A percentile compares a stretch with the other conserved stretches of the same genome.
phyloP scores from a whole-genome alignment of 805 yeast species.

The Henningerozyma blattae region DNA sequence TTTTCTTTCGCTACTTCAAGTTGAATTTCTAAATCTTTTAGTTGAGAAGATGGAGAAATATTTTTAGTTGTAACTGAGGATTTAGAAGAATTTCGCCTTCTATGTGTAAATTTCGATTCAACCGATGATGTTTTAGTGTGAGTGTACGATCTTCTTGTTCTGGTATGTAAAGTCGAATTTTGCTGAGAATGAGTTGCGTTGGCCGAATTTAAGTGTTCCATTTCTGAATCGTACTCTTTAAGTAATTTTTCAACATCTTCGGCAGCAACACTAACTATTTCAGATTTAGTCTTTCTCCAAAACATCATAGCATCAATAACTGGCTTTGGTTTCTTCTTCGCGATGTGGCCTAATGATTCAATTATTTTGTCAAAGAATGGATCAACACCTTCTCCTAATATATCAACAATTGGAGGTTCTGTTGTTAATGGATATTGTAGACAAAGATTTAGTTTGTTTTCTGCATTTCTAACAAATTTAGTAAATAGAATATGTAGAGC shows the following conservation, averaged over 20 bases:
- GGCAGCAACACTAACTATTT: constrained; percentile 58
- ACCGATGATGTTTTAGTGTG: constrained; percentile 23
- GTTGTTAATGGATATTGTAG: constrained; percentile 44
- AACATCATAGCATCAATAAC: constrained; percentile 97
- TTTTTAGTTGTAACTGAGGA: constrained; percentile 18
- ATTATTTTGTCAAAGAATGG: constrained; percentile 77
- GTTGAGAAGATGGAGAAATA: constrained; percentile 44
- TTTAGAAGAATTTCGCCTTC: constrained; percentile 39
- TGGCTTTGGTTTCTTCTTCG: constrained; percentile 82
- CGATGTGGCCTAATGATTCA: constrained; percentile 79
- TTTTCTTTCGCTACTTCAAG: constrained; percentile 41
- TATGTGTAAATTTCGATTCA: constrained; percentile 30
- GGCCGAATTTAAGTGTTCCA: constrained; percentile 1
- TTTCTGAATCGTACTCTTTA: constrained; percentile 24
- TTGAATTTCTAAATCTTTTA: constrained; percentile 29
- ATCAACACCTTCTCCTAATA: constrained; percentile 78
- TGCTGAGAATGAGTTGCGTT: neutral
- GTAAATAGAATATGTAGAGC: constrained; percentile 90
- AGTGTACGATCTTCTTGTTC: constrained; percentile 9
- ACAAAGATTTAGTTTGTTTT: constrained; percentile 68
- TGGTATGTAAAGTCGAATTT: neutral
- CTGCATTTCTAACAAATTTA: constrained; percentile 90
- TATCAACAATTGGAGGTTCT: constrained; percentile 70
- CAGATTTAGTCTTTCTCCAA: constrained; percentile 92
- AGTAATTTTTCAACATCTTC: constrained; percentile 36